A percentile compares a stretch with the other conserved stretches of the same genome.
phyloP scores from a whole-genome alignment of 331 rosid genomes.

The Erythrophleum ivorense region DNA sequence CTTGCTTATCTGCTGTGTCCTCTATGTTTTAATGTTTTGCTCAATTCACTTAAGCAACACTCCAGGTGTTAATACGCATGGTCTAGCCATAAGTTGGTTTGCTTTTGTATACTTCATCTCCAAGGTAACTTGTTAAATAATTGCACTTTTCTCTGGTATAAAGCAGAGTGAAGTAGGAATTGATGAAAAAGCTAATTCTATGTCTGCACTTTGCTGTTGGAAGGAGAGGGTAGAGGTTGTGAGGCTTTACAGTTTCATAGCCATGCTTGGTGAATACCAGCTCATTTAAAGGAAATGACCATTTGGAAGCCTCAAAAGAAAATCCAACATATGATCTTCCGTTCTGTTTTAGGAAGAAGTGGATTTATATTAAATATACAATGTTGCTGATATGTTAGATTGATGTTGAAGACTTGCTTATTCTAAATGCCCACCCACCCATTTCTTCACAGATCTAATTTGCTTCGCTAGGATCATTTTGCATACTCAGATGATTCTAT shows the following conservation, averaged over 20 bases:
- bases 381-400: constrained; percentile 14
- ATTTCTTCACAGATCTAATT: background rate
- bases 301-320: background rate
- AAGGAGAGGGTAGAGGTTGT: background rate
- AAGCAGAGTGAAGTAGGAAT: background rate
- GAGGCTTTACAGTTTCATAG: background rate
- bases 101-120: background rate
- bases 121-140: background rate
- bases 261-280: background rate
- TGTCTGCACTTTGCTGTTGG: constrained; percentile 15
- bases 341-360: background rate
- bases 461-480: constrained; percentile 24
- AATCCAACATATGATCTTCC: background rate
- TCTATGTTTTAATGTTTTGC: background rate
- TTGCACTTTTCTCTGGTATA: background rate
- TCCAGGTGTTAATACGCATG: background rate
- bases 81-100: background rate
- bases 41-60: background rate
- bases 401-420: constrained; percentile 10
- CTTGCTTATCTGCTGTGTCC: too few relatives aligned
- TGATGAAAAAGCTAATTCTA: background rate
- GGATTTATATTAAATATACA: background rate
- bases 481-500: background rate
- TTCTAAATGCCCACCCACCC: background rate
- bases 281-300: background rate